These are phyloP conservation scores for Sporothrix brasiliensis DNA, from an alignment of 2,329 filamentous ascomycete species.

Conservation along the genomic window DNA sequence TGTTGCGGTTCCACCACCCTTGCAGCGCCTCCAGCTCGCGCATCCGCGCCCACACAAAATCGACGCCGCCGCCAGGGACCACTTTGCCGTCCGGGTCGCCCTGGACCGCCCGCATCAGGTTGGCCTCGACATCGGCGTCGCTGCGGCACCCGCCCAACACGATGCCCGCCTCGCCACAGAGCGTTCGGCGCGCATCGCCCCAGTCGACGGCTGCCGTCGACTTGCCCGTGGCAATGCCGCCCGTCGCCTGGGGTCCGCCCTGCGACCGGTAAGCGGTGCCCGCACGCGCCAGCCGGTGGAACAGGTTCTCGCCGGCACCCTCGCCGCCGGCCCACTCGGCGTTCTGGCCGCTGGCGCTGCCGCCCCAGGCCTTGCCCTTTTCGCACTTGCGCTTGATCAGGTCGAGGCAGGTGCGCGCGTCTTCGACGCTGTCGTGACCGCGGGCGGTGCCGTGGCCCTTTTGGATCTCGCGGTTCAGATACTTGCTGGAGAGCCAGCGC, in stretches of 20 bases:
- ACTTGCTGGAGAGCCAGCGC: conserved; percentile 86
- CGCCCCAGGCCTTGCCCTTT: conserved; percentile 84
- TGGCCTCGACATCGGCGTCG: conserved; percentile 61
- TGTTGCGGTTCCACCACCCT: conserved; percentile 68
- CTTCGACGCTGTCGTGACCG: conserved; percentile 91
- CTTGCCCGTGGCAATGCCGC: conserved; percentile 60
- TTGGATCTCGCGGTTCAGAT: conserved; percentile 84
- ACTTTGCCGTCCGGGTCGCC: conserved; percentile 62
- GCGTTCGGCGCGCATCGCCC: conserved; percentile 71
- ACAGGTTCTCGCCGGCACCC: conserved; percentile 81
- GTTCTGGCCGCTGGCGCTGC: conserved; percentile 40
- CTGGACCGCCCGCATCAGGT: conserved; percentile 60
- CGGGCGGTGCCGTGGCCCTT: conserved; percentile 65
- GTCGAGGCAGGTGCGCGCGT: conserved; percentile 87
- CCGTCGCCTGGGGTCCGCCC: conserved; percentile 59
- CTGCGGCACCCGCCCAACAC: conserved; percentile 57
- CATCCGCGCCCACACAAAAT: conserved; percentile 69
- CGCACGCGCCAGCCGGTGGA: conserved; percentile 73
- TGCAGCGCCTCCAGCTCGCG: conserved; percentile 66
- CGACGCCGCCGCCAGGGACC: conserved; percentile 62
- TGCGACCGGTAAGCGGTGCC: conserved; percentile 65
- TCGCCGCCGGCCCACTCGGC: conserved; percentile 54
- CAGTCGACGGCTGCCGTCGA: conserved; percentile 83
- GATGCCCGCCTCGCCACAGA: conserved; percentile 59
- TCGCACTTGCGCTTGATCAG: conserved; percentile 96